phyloP scores from a whole-genome alignment of 169 alveolate genomes.

The Plasmodium ovale region DNA sequence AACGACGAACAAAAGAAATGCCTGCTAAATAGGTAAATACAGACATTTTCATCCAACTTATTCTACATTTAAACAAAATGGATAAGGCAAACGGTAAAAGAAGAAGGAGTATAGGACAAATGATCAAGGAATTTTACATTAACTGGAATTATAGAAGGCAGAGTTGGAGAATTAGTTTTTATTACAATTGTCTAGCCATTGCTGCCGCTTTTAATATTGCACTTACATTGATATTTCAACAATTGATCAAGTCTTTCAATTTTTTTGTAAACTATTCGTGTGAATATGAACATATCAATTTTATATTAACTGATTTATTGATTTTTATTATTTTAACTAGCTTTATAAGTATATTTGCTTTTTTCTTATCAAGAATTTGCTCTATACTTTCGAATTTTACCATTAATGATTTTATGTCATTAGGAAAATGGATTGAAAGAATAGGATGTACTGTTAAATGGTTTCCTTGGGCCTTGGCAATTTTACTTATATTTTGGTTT shows the following conservation, averaged over 20 bases:
- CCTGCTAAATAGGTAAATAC: neutral
- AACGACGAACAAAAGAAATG: neutral
- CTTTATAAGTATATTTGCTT: constrained; percentile 35
- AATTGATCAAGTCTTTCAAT: constrained; percentile 79
- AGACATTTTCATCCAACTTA: neutral
- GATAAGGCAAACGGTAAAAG: constrained; percentile 27
- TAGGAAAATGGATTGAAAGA: constrained; percentile 84
- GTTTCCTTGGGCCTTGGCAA: constrained; percentile 87
- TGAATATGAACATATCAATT: constrained; percentile 79
- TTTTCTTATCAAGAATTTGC: constrained; percentile 78
- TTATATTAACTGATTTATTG: constrained; percentile 78
- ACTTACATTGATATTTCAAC: constrained; percentile 81
- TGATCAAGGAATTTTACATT: constrained; percentile 54
- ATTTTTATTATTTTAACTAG: constrained; percentile 78
- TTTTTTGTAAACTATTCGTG: constrained; percentile 85
- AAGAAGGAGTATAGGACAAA: constrained; percentile 27
- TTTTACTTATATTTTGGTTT: constrained; percentile 75
- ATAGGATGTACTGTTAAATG: constrained; percentile 89
- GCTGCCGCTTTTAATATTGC: constrained; percentile 77
- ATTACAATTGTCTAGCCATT: constrained; percentile 79
- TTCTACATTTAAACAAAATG: constrained; percentile 36
- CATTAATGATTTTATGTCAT: constrained; percentile 86
- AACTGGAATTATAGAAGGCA: constrained; percentile 87
- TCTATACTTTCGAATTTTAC: constrained; percentile 86
- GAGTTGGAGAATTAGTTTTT: constrained; percentile 87